Evolutionary conservation across 257 asterid species (phyloP), one percentile per base, ranked within the genome.

Genomic region (Coffea canephora): DNA sequence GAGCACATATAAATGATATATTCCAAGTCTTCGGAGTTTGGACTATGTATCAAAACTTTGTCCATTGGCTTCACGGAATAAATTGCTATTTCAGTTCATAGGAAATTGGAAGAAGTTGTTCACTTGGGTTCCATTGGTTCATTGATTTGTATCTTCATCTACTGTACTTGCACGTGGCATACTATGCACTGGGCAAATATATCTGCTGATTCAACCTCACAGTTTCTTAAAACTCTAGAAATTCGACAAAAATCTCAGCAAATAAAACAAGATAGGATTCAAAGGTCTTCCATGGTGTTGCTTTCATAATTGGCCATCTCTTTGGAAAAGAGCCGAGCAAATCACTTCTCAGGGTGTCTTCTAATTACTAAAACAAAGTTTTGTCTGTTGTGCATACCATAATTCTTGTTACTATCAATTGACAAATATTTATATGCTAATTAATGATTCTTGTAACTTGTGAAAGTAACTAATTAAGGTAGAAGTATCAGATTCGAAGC

Each of bases 261-360:
- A 62, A 49, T 43, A 67, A 75, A 61, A 61, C 79, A 62, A 75
- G 27, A 61, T 43, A 61, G 71, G 45, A 59, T 75, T 75, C 71
- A 75, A 61, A 61, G 31, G 49, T 62, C n/a, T 21, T 23, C 34
- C 18, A 74, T 19, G 4, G 41, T 39, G 74, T 41, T 75, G 39
- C 16, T 75, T n/a, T 61, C 21, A 23, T n/a, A 25, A 41, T 61
- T 61, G 27, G 4, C 59, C 18, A 75, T 75, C 41, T 75, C 6
- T 25, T 75, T 75, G 78, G 54, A 57, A 57, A 23, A 74, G 27
- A 19, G 34, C 54, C 8, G 55, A 41, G 34, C 31, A 43, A 69
- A 69, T 52, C 73, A 39, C 52, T 39, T 69, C 50, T 19, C n/a
- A 43, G 15, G 16, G 23, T 41, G 52, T 39, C 52, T 19, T 69